phyloP scores from a whole-genome alignment of 2,329 filamentous ascomycete species.

The Lasiodiplodia theobromae region DNA sequence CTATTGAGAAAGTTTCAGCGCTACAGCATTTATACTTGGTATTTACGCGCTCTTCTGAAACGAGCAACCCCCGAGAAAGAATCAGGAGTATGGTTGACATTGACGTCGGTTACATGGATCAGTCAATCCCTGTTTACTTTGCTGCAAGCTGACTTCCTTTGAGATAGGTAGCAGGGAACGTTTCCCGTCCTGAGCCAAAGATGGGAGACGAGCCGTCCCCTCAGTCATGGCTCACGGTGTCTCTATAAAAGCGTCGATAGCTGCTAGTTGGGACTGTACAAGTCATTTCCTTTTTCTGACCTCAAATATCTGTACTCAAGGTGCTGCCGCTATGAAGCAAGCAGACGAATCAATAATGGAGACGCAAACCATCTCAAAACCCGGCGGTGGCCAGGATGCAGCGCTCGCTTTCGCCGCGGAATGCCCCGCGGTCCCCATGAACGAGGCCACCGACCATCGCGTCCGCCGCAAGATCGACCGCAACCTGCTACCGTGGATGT shows the following conservation, averaged over 20 bases:
- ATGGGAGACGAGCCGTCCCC: neutral
- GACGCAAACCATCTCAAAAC: neutral
- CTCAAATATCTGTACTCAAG: neutral
- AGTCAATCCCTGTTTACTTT: neutral
- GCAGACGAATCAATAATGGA: neutral
- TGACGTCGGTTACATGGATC: neutral
- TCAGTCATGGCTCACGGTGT: neutral
- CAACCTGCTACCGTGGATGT: slow-evolving; percentile 61
- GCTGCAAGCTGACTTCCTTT: neutral
- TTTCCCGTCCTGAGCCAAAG: neutral
- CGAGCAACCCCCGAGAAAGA: neutral
- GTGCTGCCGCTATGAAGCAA: neutral
- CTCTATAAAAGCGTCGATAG: neutral
- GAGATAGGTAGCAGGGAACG: neutral
- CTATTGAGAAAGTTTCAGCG: neutral
- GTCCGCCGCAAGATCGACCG: slow-evolving; percentile 60
- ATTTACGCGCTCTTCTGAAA: neutral
- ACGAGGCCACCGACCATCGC: neutral
- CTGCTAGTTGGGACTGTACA: neutral
- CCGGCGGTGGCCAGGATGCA: neutral
- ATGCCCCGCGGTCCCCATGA: neutral
- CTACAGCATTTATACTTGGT: neutral
- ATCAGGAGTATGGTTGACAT: neutral
- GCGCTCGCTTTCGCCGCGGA: slow-evolving; percentile 9
- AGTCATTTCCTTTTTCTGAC: neutral